A percentile compares a stretch with the other conserved stretches of the same genome.
Conservation (phyloP, 805 yeast species). For the Metschnikowia koreensis region DNA sequence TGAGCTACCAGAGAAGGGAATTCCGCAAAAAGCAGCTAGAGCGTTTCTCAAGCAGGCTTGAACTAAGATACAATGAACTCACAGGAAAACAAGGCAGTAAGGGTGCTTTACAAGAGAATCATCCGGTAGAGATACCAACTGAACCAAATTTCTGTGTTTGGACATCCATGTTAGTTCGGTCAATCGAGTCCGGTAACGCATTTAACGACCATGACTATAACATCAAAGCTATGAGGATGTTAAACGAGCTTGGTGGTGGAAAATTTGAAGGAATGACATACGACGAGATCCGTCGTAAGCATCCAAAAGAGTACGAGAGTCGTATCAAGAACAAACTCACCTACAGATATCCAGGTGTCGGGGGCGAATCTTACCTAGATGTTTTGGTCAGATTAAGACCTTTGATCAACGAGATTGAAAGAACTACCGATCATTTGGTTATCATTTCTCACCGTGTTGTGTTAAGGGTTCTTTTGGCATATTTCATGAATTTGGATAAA, state of each 20-base stretch:
- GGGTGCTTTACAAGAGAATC: constrained; percentile 11
- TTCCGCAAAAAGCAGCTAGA: constrained; percentile 64
- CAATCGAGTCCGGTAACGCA: constrained; percentile 72
- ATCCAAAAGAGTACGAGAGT: constrained; percentile 77
- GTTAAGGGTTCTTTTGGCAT: constrained; percentile 80
- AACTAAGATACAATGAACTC: constrained; percentile 38
- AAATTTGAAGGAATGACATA: constrained; percentile 91
- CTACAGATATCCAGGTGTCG: constrained; percentile 94
- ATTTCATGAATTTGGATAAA: constrained; percentile 78
- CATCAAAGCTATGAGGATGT: constrained; percentile 85
- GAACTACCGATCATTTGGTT: constrained; percentile 83
- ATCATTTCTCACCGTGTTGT: constrained; percentile 90
- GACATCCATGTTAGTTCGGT: constrained; percentile 82
- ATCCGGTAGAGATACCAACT: constrained; percentile 34
- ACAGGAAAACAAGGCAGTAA: constrained; percentile 26
- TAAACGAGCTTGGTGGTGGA: constrained; percentile 93
- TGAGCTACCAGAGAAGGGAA: constrained; percentile 64
- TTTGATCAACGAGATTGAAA: constrained; percentile 85
- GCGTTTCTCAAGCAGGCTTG: constrained; percentile 46
- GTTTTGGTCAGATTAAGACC: constrained; percentile 89
- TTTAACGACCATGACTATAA: constrained; percentile 76
- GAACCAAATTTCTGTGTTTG: constrained; percentile 86
- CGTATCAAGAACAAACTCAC: constrained; percentile 74
- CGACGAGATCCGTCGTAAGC: constrained; percentile 68
- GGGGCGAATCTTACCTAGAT: constrained; percentile 94